Evolutionary conservation across 768 basidiomycete species (phyloP).

Genomic region (Panaeolus cyanescens): DNA sequence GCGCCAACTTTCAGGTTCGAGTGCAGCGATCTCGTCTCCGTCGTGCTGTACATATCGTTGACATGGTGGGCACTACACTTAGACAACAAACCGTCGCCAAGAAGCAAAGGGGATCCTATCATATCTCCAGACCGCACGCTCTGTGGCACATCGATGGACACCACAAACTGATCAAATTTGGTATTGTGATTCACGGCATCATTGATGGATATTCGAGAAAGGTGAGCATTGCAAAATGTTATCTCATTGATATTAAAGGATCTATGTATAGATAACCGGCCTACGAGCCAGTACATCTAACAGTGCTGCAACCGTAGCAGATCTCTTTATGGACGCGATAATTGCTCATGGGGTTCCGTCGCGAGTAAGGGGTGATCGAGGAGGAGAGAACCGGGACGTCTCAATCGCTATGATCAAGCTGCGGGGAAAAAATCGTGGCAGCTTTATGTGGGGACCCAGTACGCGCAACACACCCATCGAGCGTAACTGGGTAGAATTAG

Average conservation of each 20-base stretch:
- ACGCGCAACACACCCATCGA: conserved; percentile 39
- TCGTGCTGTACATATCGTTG: not conserved
- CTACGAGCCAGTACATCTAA: conserved; percentile 29
- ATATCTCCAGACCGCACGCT: conserved; percentile 10
- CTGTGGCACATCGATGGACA: conserved; percentile 19
- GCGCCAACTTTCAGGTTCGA: not conserved
- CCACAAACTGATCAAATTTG: conserved; percentile 17
- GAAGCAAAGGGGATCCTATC: not conserved
- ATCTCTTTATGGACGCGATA: conserved; percentile 23
- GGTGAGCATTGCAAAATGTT: not conserved
- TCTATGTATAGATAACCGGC: conserved; percentile 22
- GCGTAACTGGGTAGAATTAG: conserved; percentile 40
- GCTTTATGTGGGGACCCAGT: conserved; percentile 32
- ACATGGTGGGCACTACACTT: not conserved
- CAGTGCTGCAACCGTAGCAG: conserved; percentile 25
- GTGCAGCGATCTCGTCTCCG: conserved; percentile 4
- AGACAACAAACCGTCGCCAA: not conserved
- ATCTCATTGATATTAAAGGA: not conserved
- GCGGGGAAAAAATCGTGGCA: conserved; percentile 26
- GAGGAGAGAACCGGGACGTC: conserved; percentile 34
- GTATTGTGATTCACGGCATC: conserved; percentile 14
- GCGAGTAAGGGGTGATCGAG: conserved; percentile 31
- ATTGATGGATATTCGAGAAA: conserved; percentile 14
- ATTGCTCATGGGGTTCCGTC: conserved; percentile 27
- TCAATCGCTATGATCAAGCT: conserved; percentile 36